phyloP scores from a whole-genome alignment of 108 stramenopile species.

The Schizochytrium sp. region DNA sequence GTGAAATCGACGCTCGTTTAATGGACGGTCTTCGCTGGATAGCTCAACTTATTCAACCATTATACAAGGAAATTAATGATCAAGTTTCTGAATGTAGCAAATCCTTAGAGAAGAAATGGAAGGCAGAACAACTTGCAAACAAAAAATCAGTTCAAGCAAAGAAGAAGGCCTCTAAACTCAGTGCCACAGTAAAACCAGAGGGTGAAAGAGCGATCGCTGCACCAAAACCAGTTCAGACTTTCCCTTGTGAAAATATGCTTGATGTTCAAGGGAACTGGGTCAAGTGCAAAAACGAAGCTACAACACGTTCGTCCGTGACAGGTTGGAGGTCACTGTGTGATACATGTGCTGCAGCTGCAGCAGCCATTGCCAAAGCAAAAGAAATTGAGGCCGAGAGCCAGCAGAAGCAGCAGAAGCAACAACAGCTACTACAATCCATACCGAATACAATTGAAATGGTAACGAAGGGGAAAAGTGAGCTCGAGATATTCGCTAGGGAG shows the following conservation, averaged over 20 bases:
- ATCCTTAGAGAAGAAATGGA: not conserved
- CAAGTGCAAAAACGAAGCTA: conserved; percentile 39
- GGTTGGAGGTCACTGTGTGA: conserved; percentile 38
- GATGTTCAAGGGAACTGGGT: conserved; percentile 22
- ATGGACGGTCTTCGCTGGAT: conserved; percentile 56
- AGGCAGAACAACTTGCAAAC: conserved; percentile 10
- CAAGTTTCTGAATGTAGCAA: not conserved
- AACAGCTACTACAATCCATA: not conserved
- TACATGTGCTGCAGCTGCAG: conserved; percentile 17
- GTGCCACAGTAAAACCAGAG: not conserved
- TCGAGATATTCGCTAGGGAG: not conserved
- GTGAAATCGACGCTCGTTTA: not conserved
- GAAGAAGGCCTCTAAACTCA: not conserved
- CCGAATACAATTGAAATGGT: not conserved
- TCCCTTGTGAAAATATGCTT: conserved; percentile 50
- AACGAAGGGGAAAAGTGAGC: no score
- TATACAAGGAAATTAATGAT: not conserved
- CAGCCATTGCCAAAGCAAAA: not conserved
- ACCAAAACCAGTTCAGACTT: conserved; percentile 3
- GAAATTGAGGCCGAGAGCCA: not conserved
- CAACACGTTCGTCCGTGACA: not conserved
- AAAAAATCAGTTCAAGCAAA: conserved; percentile 20
- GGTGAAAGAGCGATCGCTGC: not conserved
- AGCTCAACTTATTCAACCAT: not conserved
- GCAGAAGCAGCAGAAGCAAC: not conserved